Base-by-base conservation (phyloP, 441 rosid genomes). In the Breynia disticha region DNA sequence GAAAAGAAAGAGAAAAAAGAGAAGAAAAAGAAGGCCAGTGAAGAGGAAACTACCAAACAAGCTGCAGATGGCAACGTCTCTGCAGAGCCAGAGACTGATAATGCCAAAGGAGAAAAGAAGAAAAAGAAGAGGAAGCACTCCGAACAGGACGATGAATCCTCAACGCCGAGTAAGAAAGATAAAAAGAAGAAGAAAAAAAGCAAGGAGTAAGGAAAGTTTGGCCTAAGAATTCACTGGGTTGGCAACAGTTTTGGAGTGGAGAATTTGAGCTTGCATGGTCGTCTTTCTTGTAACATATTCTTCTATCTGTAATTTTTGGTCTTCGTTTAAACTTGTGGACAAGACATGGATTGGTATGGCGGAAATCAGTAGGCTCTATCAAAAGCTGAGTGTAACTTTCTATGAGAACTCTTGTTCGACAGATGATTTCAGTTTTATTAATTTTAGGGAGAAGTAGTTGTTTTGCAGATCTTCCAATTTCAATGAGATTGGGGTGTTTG, bases 81-180 rank as follows among this genome's bases (percentile, higher is more conserved):
- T 6, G 24, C 37, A 51, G 20, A 59, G n/a, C 21, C 54, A 10
- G 62, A 60, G 21, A 51, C 19, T 0, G 78, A 41, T 51, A 56
- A 65, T 53, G 72, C 48, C 52, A 69, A 55, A 9, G 66, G 20
- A 0, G 7, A 73, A 51, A 69, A 72, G 73, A 78, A 69, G 59
- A 76, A 75, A 43, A 83, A 83, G 80, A 80, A 83, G 73, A 72
- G 84, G 66, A 80, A 83, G 56, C 84, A 73, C 47, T 75, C 73
- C 42, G 87, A 74, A 52, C 74, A 64, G 44, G 76, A 60, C 39
- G 78, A 68, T 16, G 82, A 69, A 46, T 13, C 70, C 19, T 79
- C 73, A 59, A 63, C 57, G 35, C 72, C 78, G 46, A 61, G 67
- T 24, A 73, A 77, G 74, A 72, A 79, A 56, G 78, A 76, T 16